These are phyloP conservation scores for Penicillium malachiteum DNA, from an alignment of 495 filamentous ascomycete genomes.

Conservation along the genomic window DNA sequence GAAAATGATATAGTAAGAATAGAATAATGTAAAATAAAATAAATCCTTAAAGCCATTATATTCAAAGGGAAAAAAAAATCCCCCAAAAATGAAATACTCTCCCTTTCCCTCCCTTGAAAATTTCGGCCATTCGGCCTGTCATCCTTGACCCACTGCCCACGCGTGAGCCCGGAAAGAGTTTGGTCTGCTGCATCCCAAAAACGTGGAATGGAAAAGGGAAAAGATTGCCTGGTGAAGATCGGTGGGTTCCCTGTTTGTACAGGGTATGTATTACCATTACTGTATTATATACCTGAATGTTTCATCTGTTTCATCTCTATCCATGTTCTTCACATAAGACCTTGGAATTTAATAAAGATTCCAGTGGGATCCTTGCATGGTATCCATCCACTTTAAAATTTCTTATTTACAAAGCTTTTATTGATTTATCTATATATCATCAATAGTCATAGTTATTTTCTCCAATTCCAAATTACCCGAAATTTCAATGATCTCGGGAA, in stretches of 20 bases:
- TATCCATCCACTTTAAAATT: no score
- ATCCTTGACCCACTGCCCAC: slow-evolving; percentile 45
- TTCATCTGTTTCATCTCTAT: not conserved
- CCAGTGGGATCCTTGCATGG: no score
- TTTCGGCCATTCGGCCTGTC: slow-evolving; percentile 35
- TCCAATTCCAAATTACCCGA: slow-evolving; percentile 1
- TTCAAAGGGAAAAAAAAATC: slow-evolving; percentile 13
- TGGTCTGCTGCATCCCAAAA: slow-evolving; percentile 45
- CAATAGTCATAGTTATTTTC: not conserved
- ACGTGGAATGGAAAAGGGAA: slow-evolving; percentile 40
- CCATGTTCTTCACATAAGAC: no score
- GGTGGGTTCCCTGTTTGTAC: slow-evolving; percentile 23
- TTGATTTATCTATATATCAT: no score
- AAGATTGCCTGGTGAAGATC: slow-evolving; percentile 32
- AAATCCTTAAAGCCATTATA: no score
- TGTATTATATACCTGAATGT: not conserved
- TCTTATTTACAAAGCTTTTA: no score
- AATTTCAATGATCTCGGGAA: slow-evolving; percentile 21
- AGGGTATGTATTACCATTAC: slow-evolving; percentile 3
- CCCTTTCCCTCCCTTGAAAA: slow-evolving; percentile 13
- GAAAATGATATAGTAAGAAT: not conserved
- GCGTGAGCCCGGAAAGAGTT: slow-evolving; percentile 41
- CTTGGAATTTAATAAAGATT: no score
- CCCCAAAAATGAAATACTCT: not conserved
- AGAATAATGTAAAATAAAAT: no score